Evolutionary conservation across 2,329 filamentous ascomycete genomes (phyloP).

Genomic region (Colletotrichum eleusines): DNA sequence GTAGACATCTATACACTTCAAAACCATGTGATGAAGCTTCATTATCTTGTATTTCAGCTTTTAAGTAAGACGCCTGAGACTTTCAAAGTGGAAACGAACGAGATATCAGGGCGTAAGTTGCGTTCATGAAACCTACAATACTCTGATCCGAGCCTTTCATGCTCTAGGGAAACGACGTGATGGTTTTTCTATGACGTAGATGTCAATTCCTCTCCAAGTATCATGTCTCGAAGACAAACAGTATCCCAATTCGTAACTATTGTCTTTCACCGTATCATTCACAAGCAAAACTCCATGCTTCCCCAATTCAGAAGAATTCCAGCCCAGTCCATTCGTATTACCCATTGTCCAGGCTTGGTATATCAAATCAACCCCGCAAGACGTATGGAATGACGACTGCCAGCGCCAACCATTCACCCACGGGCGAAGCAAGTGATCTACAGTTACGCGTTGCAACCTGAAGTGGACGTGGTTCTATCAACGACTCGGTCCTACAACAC

Average conservation of each 20-base stretch:
- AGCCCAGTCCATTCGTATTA: neutral
- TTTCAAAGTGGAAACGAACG: neutral
- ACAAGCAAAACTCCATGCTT: neutral
- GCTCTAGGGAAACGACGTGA: neutral
- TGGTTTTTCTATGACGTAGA: neutral
- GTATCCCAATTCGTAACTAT: neutral
- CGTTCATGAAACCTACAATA: neutral
- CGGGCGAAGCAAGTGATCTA: neutral
- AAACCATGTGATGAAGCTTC: neutral
- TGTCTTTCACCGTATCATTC: no score
- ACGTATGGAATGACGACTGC: no score
- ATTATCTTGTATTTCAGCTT: neutral
- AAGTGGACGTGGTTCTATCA: neutral
- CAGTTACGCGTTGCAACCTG: neutral
- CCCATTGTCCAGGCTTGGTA: neutral
- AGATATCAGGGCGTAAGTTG: neutral
- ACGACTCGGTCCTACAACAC: no score
- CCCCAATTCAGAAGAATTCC: no score
- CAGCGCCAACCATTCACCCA: neutral
- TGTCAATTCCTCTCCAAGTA: neutral
- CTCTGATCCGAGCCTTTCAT: neutral
- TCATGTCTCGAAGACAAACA: neutral
- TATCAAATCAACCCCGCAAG: rapidly evolving
- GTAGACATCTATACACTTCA: neutral
- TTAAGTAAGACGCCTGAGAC: no score